A percentile compares a stretch with the other conserved stretches of the same genome.
Evolutionary conservation across 177 flowering plant species (phyloP).

Genomic region (Telopea speciosissima): DNA sequence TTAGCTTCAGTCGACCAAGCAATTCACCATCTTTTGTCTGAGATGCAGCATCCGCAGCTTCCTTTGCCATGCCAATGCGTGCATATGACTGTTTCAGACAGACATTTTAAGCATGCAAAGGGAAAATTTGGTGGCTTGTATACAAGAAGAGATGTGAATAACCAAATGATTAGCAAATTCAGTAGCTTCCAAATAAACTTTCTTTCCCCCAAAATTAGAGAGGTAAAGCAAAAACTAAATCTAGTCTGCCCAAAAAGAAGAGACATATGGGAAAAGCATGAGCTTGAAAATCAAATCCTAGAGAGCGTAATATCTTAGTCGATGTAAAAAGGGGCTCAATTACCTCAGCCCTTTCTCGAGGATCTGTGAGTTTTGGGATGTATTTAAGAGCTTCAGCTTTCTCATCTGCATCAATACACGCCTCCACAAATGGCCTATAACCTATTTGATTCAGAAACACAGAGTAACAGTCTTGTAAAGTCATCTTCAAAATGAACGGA

Average conservation of each 20-base stretch:
- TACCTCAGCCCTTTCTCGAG: slow-evolving; percentile 92
- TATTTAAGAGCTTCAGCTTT: slow-evolving; percentile 89
- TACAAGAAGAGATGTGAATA: background rate
- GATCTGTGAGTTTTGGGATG: slow-evolving; percentile 85
- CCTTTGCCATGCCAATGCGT: slow-evolving; percentile 94
- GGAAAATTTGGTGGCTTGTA: too few species aligned
- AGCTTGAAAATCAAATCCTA: background rate
- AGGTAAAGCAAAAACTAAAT: too few species aligned
- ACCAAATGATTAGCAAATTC: slow-evolving; percentile 1
- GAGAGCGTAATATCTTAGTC: background rate
- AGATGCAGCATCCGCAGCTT: slow-evolving; percentile 97
- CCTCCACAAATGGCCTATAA: slow-evolving; percentile 93
- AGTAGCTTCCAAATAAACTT: background rate
- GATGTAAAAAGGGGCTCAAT: slow-evolving; percentile 3
- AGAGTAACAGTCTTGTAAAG: background rate
- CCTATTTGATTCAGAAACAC: slow-evolving; percentile 37
- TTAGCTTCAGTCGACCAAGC: slow-evolving; percentile 67
- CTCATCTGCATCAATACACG: slow-evolving; percentile 87
- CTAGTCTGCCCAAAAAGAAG: too few species aligned
- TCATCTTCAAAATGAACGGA: background rate
- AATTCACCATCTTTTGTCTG: slow-evolving; percentile 89
- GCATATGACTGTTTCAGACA: slow-evolving; percentile 63
- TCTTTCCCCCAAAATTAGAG: background rate
- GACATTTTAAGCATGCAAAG: background rate
- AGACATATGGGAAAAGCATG: background rate